Evolutionary conservation across 345 rosid species (phyloP), one percentile per base, ranked within the genome.

Genomic region (Pistacia vera): DNA sequence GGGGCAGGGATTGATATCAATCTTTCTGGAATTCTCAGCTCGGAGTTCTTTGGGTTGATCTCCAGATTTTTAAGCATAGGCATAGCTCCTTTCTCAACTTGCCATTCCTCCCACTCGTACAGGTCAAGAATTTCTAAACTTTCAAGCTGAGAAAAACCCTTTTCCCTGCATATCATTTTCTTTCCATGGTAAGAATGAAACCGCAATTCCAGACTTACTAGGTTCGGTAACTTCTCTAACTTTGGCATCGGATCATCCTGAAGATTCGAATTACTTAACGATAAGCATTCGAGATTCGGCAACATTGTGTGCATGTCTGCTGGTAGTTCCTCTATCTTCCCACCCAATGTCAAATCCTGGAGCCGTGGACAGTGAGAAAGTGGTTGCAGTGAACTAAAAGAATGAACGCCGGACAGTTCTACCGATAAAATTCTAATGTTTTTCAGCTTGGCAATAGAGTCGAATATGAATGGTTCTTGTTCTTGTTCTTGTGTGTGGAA

Each of bases 191-290:
- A 38, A 46, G n/a, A 12, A 5, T 13, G 2, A 48, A n/a, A 2
- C 16, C 33, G 8, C 16, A 71, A 20, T 8, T 57, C 36, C 18
- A 57, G 64, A 41, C 58, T 57, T 30, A 16, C 8, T 20, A 71
- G 74, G 36, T 41, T 70, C 0, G 49, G 49, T 14, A 70, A 55
- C 49, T 70, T 70, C 49, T n/a, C 73, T 70, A 70, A 35, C 5
- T 12, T 5, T 9, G 49, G 62, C 73, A 54, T 70, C 2, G 62
- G 73, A 2, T 70, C 61, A 1, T 70, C 73, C 46, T 70, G 11
- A 0, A 56, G 62, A 1, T 10, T 2, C 1, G 16, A 36, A 25
- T 4, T 3, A 5, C 1, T 3, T 18, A 54, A 36, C 6, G 16
- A 4, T 55, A 70, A 16, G 16, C 28, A 52, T 35, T 13, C 13